These are phyloP conservation scores for Dittrichia graveolens DNA, from an alignment of 129 eudicot species.

Conservation along the genomic window DNA sequence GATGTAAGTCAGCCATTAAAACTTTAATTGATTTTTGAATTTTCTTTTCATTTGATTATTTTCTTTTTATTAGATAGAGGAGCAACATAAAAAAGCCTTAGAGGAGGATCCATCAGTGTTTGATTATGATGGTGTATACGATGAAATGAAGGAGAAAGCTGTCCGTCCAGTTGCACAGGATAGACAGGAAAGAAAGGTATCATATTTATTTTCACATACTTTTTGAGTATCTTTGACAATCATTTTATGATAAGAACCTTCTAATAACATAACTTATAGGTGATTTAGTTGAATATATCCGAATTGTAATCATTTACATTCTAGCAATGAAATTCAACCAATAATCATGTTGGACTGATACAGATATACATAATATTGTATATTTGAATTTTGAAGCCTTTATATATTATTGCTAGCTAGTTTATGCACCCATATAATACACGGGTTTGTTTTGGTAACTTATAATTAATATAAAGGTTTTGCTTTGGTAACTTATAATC, in stretches of 20 bases:
- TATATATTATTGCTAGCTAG: neutral
- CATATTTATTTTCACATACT: neutral
- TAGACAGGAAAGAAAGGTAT: slow-evolving; percentile 77
- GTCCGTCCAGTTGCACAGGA: slow-evolving; percentile 63
- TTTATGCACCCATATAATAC: too few relatives aligned
- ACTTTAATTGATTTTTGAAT: neutral
- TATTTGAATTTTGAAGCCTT: neutral
- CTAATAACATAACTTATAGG: neutral
- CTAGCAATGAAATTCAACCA: too few relatives aligned
- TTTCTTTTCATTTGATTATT: neutral
- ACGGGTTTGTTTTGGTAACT: too few relatives aligned
- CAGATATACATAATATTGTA: too few relatives aligned
- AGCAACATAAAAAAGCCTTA: slow-evolving; percentile 90
- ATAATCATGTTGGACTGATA: too few relatives aligned
- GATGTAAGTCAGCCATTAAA: slow-evolving; percentile 51
- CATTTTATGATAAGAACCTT: neutral
- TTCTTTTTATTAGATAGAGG: slow-evolving; percentile 60
- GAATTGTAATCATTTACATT: neutral
- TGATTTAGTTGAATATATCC: neutral
- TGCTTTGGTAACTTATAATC: too few relatives aligned
- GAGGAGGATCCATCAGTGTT: slow-evolving; percentile 93
- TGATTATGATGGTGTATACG: slow-evolving; percentile 88
- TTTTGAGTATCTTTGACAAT: neutral
- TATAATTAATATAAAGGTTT: too few relatives aligned
- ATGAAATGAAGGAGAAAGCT: slow-evolving; percentile 78